Evolutionary conservation across 495 filamentous ascomycete species (phyloP).

Genomic region (Penicillium cataractarum): DNA sequence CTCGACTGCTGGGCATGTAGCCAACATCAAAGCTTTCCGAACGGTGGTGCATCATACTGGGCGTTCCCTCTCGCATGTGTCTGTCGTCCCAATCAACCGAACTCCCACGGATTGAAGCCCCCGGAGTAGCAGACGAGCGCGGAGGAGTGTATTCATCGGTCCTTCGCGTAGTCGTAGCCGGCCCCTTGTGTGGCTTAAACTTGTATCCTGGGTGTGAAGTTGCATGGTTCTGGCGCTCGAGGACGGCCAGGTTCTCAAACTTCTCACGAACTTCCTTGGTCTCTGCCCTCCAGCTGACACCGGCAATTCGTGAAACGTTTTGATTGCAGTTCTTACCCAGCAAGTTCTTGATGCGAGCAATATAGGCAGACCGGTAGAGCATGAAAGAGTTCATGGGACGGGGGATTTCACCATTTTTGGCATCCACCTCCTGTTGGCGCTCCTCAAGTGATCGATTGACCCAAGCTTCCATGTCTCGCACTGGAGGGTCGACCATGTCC

Average conservation of each 20-base stretch:
- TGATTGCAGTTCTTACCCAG: slow-evolving; percentile 92
- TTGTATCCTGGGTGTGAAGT: slow-evolving; percentile 91
- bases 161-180: slow-evolving; percentile 45
- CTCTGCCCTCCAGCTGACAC: slow-evolving; percentile 85
- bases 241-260: slow-evolving; percentile 78
- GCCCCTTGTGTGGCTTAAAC: slow-evolving; percentile 82
- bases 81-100: slow-evolving; percentile 42
- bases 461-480: slow-evolving; percentile 81
- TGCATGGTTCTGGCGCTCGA: slow-evolving; percentile 85
- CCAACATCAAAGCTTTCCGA: slow-evolving; percentile 34
- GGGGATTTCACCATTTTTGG: slow-evolving; percentile 75
- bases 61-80: not conserved
- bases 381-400: slow-evolving; percentile 99
- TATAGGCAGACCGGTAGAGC: slow-evolving; percentile 93
- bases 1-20: slow-evolving; percentile 36
- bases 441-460: slow-evolving; percentile 71
- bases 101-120: slow-evolving; percentile 13
- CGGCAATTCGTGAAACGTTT: slow-evolving; percentile 82
- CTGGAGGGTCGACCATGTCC: slow-evolving; percentile 62
- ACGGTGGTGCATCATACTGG: slow-evolving; percentile 20
- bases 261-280: slow-evolving; percentile 68
- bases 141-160: slow-evolving; percentile 21
- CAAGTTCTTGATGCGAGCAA: slow-evolving; percentile 81
- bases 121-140: slow-evolving; percentile 13
- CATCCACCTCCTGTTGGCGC: slow-evolving; percentile 69